Conservation (phyloP, 192 early-diverging fungal genomes). For the Paraglomus occultum region DNA sequence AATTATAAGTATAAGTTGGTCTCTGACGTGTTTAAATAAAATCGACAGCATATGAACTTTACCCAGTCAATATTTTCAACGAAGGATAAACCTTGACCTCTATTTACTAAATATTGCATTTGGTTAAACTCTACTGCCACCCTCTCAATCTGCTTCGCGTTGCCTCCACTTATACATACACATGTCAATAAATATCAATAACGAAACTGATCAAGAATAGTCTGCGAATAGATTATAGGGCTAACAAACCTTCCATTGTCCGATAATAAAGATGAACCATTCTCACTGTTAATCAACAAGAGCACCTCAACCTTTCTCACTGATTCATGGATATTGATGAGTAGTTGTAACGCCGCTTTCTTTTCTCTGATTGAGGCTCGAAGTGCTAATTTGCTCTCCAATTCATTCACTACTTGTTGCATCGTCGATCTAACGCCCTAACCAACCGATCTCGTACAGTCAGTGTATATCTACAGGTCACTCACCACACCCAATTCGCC, state of each 20-base stretch:
- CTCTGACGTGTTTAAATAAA: neutral
- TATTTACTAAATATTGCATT: slow-evolving; percentile 70
- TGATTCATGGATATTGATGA: slow-evolving; percentile 74
- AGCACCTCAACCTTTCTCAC: slow-evolving; percentile 73
- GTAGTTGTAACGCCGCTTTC: slow-evolving; percentile 68
- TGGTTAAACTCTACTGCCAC: slow-evolving; percentile 86
- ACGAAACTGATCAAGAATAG: neutral
- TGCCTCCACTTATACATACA: slow-evolving; percentile 36
- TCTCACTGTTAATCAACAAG: slow-evolving; percentile 53
- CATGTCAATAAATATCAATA: neutral
- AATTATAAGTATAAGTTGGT: neutral
- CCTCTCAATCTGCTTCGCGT: slow-evolving; percentile 74
- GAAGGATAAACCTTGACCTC: slow-evolving; percentile 61
- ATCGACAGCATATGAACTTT: slow-evolving; percentile 2
- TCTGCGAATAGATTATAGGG: neutral
- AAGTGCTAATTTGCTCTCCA: slow-evolving; percentile 60
- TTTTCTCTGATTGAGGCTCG: slow-evolving; percentile 64
- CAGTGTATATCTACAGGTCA: neutral
- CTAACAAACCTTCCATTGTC: slow-evolving; percentile 32
- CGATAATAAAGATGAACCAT: slow-evolving; percentile 14
- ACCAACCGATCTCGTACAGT: neutral
- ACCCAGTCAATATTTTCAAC: slow-evolving; percentile 78
- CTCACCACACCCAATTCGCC: neutral
- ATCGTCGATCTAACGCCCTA: slow-evolving; percentile 55
- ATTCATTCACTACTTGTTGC: slow-evolving; percentile 47